phyloP scores from a whole-genome alignment of 768 basidiomycete species.

The Auricularia sp. region DNA sequence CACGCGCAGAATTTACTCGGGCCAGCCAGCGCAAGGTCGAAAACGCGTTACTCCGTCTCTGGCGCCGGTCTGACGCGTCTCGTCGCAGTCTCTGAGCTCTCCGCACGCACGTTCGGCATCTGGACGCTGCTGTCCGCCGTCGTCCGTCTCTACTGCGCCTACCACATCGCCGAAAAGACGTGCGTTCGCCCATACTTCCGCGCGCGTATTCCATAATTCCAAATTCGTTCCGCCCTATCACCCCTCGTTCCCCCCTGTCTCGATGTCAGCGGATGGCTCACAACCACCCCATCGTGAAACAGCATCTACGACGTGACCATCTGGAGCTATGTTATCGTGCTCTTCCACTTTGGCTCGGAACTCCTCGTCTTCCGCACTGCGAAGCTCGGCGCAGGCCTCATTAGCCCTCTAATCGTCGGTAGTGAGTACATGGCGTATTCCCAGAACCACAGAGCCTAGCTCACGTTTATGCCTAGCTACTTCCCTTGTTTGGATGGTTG shows the following conservation, averaged over 20 bases:
- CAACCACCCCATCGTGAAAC: neutral
- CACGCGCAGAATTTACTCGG: constrained; percentile 67
- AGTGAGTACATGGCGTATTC: constrained; percentile 40
- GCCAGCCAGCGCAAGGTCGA: constrained; percentile 24
- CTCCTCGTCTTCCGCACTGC: constrained; percentile 72
- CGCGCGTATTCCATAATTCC: constrained; percentile 6
- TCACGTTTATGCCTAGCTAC: constrained; percentile 30
- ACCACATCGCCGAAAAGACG: constrained; percentile 76
- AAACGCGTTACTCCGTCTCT: neutral
- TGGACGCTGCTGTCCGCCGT: constrained; percentile 87
- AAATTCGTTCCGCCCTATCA: neutral
- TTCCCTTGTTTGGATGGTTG: constrained; percentile 78
- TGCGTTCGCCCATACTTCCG: constrained; percentile 28
- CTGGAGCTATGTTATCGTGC: constrained; percentile 81
- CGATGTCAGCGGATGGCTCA: neutral
- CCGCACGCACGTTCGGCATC: constrained; percentile 79
- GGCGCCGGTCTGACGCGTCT: constrained; percentile 1
- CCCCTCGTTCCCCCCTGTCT: neutral
- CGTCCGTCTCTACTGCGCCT: constrained; percentile 81
- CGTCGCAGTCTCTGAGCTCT: constrained; percentile 66
- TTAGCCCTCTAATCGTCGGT: constrained; percentile 76
- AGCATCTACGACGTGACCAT: constrained; percentile 88
- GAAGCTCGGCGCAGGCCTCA: constrained; percentile 44
- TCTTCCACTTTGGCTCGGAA: constrained; percentile 84
- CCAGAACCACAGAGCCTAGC: no score